A percentile compares a stretch with the other conserved stretches of the same genome.
These are phyloP conservation scores for Cynara cardunculus DNA, from an alignment of 129 eudicot species.

Conservation along the genomic window DNA sequence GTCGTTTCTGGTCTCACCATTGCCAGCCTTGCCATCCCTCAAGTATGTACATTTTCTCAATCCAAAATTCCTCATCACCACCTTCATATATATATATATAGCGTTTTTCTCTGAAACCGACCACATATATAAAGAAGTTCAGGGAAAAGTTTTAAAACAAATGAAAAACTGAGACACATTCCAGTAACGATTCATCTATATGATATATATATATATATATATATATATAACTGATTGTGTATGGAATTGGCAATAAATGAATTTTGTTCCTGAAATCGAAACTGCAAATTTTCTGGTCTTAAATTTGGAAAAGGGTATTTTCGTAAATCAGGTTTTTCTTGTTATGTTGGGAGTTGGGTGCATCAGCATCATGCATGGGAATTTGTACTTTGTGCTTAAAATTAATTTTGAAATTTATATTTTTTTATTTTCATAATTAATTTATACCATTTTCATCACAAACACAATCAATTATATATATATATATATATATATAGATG, in stretches of 20 bases:
- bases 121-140: no score
- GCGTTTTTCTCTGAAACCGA: no score
- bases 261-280: background rate
- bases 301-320: conserved; percentile 7
- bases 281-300: background rate
- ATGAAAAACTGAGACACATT: no score
- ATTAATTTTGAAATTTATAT: no score
- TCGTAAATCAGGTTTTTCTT: background rate
- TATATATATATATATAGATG: no score
- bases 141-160: no score
- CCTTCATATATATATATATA: background rate
- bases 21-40: conserved; percentile 99
- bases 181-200: no score
- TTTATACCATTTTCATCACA: background rate
- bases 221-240: background rate
- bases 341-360: background rate
- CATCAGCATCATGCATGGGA: conserved; percentile 7
- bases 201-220: no score
- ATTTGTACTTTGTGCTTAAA: conserved; percentile 18
- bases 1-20: conserved; percentile 91
- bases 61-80: background rate
- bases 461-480: no score
- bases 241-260: conserved; percentile 17
- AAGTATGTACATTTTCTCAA: conserved; percentile 36
- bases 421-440: no score